Evolutionary conservation across 805 yeast genomes (phyloP), one percentile per base, ranked within the genome.

Genomic region (Deakozyma indianensis): DNA sequence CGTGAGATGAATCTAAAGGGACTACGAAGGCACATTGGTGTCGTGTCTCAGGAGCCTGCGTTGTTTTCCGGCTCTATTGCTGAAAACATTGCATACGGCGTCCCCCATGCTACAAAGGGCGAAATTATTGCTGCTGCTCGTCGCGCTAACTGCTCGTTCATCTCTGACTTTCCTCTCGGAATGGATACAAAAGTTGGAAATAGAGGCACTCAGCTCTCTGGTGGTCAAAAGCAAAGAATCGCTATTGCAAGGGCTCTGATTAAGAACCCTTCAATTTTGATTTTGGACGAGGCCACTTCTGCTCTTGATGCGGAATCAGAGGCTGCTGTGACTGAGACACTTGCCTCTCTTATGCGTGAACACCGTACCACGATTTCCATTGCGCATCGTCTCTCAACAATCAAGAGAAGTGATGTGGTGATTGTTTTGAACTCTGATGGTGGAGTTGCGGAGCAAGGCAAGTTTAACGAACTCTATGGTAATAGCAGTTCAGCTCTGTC

Each of bases 161-260:
- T 88, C 40, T 55, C 69, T 4, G 78, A 75, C 35, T 83, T 90
- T 65, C 96, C 96, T 0, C 77, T 80, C 32, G 85, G 86, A 1
- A 63, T 86, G 28, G 80, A 86, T 43, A 90, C 97, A 0, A 66
- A 72, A 18, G 84, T 88, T 18, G 96, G 96, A 0, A 78, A 95
- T 0, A 74, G 90, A 45, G 92, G 94, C 16, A 74, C 94, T 0
- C 95, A 86, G 57, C 68, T 90, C 46, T 82, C 94, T 49, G 97
- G 96, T 20, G 97, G 97, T 15, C 97, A 90, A 61, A 84, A 83
- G 64, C 97, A 90, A 61, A 68, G 97, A 53, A 78, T 90, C 41
- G 94, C 96, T 4, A 69, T 90, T 47, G 96, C 96, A 1, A 71
- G 97, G 49, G 85, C 96, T 0, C 69, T 90, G 44, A 70, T 90